Evolutionary conservation across 1,284 basidiomycete species (phyloP).

Genomic region (Fomitopsis schrenkii): DNA sequence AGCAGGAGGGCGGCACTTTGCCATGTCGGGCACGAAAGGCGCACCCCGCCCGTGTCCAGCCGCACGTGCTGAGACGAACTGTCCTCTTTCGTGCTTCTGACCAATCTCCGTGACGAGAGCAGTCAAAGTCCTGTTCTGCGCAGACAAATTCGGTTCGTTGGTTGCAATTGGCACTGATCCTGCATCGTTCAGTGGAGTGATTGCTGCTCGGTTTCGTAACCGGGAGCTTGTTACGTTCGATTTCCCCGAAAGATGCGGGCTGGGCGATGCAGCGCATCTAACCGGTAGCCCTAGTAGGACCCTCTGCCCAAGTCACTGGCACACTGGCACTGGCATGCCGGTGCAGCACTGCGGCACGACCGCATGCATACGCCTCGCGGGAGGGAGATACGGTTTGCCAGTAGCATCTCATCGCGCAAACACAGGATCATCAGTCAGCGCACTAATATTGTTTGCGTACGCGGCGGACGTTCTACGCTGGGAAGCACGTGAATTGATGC

Average conservation of each 20-base stretch:
- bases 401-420: no score
- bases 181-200: no score
- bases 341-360: constrained; percentile 29
- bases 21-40: constrained; percentile 16
- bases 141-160: constrained; percentile 22
- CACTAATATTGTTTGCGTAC: neutral
- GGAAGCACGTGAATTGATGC: constrained; percentile 21
- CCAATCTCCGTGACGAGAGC: constrained; percentile 2
- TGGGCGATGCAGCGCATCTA: no score
- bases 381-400: no score
- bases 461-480: neutral
- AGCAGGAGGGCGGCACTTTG: constrained; percentile 8
- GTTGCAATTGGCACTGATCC: neutral
- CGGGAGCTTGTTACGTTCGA: no score
- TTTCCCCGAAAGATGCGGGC: no score
- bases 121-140: neutral
- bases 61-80: constrained; percentile 6
- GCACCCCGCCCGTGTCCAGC: constrained; percentile 14
- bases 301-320: constrained; percentile 14
- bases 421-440: neutral
- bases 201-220: neutral
- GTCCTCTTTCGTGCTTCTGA: neutral
- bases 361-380: no score
- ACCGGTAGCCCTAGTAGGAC: neutral
- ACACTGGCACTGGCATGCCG: constrained; percentile 41